Evolutionary conservation across 176 grass and related monocot species (phyloP).

Genomic region (Zizania latifolia): DNA sequence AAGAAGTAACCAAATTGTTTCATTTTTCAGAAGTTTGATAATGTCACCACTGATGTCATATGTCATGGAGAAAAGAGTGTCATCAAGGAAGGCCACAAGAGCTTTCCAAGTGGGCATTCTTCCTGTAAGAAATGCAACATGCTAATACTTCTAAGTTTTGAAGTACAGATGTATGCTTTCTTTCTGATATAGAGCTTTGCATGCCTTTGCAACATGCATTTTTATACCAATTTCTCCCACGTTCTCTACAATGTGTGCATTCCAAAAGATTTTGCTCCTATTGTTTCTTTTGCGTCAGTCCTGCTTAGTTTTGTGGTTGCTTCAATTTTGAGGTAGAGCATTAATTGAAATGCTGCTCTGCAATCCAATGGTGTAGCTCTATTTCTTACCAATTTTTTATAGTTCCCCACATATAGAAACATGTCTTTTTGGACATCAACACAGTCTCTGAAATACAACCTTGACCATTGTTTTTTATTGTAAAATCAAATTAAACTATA

Average conservation of each 20-base stretch:
- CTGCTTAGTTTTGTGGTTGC: not conserved
- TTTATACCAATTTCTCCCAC: not conserved
- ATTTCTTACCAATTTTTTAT: not conserved
- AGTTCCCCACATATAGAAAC: not conserved
- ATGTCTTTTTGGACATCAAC: not conserved
- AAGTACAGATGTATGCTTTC: not conserved
- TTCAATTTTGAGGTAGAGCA: not conserved
- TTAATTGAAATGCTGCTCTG: not conserved
- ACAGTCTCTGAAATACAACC: not conserved
- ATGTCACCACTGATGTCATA: conserved; percentile 46
- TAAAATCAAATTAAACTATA: not conserved
- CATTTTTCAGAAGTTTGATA: conserved; percentile 43
- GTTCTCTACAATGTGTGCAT: not conserved
- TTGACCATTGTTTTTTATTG: not conserved
- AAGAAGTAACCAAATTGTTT: not conserved
- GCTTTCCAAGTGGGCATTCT: conserved; percentile 67
- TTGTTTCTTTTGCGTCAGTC: not conserved
- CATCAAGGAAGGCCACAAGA: conserved; percentile 64
- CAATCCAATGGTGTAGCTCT: not conserved
- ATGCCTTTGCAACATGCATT: not conserved
- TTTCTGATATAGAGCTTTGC: not conserved
- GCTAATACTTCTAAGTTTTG: not conserved
- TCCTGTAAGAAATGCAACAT: conserved; percentile 39
- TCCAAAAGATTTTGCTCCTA: not conserved
- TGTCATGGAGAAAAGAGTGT: conserved; percentile 54